A percentile compares a stretch with the other conserved stretches of the same genome.
Conservation (phyloP, 352 stramenopile species). For the Pythium sukuiense region DNA sequence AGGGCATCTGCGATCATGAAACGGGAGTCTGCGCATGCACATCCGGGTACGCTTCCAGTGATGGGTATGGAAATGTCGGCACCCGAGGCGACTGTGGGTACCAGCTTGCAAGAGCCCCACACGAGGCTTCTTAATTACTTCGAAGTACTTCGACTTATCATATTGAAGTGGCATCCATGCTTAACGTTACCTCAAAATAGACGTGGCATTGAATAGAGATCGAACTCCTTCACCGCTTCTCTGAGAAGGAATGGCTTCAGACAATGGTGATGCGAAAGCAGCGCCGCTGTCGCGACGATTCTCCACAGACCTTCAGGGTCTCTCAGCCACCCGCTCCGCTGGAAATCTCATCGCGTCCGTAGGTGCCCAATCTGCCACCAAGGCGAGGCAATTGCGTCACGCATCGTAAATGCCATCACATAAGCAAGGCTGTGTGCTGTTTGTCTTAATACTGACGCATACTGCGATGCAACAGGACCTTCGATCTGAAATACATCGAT, state of each 20-base stretch:
- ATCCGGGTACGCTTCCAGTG: constrained; percentile 53
- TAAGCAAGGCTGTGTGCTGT: background rate
- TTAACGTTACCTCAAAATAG: constrained; percentile 25
- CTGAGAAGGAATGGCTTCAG: constrained; percentile 2
- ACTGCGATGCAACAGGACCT: constrained; percentile 12
- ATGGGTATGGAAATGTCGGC: constrained; percentile 58
- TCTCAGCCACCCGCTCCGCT: constrained; percentile 9
- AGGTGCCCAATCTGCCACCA: constrained; percentile 23
- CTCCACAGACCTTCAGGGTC: constrained; percentile 9
- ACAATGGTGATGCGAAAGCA: background rate
- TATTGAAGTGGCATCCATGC: no score
- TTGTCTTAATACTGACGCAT: background rate
- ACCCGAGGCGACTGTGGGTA: constrained; percentile 68
- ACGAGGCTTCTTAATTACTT: background rate
- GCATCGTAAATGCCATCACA: constrained; percentile 18
- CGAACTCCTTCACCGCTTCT: background rate
- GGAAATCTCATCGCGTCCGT: constrained; percentile 10
- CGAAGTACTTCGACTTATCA: no score
- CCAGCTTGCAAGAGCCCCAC: constrained; percentile 17
- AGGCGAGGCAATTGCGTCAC: constrained; percentile 30
- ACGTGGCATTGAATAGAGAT: background rate
- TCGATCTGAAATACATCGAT: constrained; percentile 23
- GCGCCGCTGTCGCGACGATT: constrained; percentile 5
- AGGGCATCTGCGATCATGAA: constrained; percentile 79
- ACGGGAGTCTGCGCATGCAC: constrained; percentile 52